Evolutionary conservation across 495 filamentous ascomycete genomes (phyloP).

Genomic region (Penicillium mononematosum): DNA sequence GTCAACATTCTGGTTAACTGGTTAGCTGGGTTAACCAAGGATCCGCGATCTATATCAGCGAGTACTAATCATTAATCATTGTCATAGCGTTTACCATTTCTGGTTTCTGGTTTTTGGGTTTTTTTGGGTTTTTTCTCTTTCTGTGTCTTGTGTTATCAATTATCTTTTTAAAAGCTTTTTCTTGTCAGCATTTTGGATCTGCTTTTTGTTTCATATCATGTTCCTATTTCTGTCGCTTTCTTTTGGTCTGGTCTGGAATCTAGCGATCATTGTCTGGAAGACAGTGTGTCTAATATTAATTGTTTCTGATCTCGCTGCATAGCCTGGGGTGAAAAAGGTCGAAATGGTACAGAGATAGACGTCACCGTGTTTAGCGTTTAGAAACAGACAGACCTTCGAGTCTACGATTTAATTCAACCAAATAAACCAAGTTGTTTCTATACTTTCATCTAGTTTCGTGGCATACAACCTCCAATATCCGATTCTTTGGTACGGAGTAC

Average conservation of each 20-base stretch:
- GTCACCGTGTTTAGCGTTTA: background rate
- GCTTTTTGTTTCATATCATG: background rate
- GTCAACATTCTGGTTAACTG: constrained; percentile 10
- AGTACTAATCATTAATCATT: constrained; percentile 29
- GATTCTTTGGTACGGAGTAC: background rate
- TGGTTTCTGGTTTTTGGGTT: constrained; percentile 8
- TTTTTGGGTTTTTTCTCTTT: background rate
- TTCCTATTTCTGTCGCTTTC: constrained; percentile 7
- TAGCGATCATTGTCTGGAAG: constrained; percentile 8
- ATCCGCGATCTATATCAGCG: constrained; percentile 19
- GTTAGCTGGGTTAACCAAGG: constrained; percentile 18
- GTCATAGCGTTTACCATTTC: constrained; percentile 11
- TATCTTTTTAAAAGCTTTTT: constrained; percentile 1
- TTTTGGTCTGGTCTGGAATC: constrained; percentile 6
- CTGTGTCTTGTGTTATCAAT: constrained; percentile 6
- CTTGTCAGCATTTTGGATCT: background rate
- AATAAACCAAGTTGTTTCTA: background rate
- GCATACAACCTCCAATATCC: background rate
- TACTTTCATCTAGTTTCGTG: background rate
- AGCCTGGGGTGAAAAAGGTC: constrained; percentile 1
- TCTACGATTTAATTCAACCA: background rate
- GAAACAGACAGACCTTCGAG: background rate
- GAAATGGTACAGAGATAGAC: constrained; percentile 2
- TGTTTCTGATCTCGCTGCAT: constrained; percentile 4
- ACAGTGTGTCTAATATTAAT: constrained; percentile 16